Evolutionary conservation across 2,329 filamentous ascomycete genomes (phyloP).

Genomic region (Paecilomyces dactylethromorphus): DNA sequence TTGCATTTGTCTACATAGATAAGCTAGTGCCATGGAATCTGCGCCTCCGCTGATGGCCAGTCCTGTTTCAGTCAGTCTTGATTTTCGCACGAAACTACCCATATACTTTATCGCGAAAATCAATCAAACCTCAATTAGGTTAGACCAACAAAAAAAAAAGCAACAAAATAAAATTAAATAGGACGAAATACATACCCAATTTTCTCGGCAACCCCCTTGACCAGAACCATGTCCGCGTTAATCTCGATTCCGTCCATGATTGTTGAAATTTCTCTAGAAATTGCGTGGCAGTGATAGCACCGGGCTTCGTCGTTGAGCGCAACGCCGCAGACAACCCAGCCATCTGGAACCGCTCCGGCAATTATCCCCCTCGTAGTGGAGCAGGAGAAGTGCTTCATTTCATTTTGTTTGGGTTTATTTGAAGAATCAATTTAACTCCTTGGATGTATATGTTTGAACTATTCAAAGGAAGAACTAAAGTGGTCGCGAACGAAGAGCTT

Average conservation of each 20-base stretch:
- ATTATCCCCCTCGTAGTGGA: background rate
- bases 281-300: slow-evolving; percentile 18
- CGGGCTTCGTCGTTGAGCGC: background rate
- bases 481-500: no score
- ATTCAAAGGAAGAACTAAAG: no score
- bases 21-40: slow-evolving; percentile 94
- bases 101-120: no score
- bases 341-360: slow-evolving; percentile 1
- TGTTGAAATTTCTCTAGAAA: slow-evolving; percentile 22
- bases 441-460: no score
- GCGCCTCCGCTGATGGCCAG: slow-evolving; percentile 87
- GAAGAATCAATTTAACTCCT: background rate
- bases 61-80: slow-evolving; percentile 35
- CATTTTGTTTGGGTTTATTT: background rate
- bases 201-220: slow-evolving; percentile 12
- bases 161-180: background rate
- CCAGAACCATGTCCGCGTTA: slow-evolving; percentile 4
- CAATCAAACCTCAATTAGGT: background rate
- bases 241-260: slow-evolving; percentile 20
- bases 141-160: background rate
- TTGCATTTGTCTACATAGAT: slow-evolving; percentile 53
- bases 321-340: background rate
- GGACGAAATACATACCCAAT: slow-evolving; percentile 18
- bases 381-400: background rate
- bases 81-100: no score